Evolutionary conservation across 1,284 basidiomycete genomes (phyloP).

Genomic region (Sporisorium iseilematis-ciliati): DNA sequence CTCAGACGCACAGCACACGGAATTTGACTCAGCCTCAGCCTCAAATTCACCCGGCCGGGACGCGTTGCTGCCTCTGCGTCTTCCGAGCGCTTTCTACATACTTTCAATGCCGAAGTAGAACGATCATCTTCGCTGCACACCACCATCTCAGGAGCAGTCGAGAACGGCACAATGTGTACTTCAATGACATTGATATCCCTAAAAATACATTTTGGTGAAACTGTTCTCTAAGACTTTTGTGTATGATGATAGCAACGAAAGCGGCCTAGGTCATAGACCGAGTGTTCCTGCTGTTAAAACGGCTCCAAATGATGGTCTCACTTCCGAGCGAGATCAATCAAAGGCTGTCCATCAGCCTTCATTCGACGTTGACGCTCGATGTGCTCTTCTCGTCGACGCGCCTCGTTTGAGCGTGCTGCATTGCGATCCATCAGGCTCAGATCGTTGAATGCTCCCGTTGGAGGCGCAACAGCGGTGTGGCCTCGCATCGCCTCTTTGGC

Average conservation of each 20-base stretch:
- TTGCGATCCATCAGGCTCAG: slow-evolving; percentile 45
- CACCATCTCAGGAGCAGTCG: neutral
- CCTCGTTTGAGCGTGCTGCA: slow-evolving; percentile 25
- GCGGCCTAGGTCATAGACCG: neutral
- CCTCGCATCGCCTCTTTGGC: slow-evolving; percentile 49
- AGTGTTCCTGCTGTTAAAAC: neutral
- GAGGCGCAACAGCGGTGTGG: slow-evolving; percentile 16
- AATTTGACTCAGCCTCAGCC: slow-evolving; percentile 15
- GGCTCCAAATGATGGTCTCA: neutral
- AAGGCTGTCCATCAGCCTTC: slow-evolving; percentile 47
- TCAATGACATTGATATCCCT: slow-evolving; percentile 6
- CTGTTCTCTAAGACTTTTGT: neutral
- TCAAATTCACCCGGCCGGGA: slow-evolving; percentile 7
- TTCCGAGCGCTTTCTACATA: too few species aligned
- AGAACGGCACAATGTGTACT: neutral
- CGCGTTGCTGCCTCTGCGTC: neutral
- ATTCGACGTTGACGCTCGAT: slow-evolving; percentile 42
- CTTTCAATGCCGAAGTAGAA: too few species aligned
- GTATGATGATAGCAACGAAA: too few species aligned
- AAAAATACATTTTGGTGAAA: slow-evolving; percentile 9
- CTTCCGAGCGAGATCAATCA: slow-evolving; percentile 43
- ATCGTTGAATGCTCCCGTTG: slow-evolving; percentile 33
- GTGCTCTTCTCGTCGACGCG: slow-evolving; percentile 35
- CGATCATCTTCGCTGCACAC: neutral
- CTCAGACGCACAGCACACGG: neutral